Percentiles rank a stretch among this genome's conserved stretches.
phyloP scores from a whole-genome alignment of 495 filamentous ascomycete genomes.

The Penicillium herquei region DNA sequence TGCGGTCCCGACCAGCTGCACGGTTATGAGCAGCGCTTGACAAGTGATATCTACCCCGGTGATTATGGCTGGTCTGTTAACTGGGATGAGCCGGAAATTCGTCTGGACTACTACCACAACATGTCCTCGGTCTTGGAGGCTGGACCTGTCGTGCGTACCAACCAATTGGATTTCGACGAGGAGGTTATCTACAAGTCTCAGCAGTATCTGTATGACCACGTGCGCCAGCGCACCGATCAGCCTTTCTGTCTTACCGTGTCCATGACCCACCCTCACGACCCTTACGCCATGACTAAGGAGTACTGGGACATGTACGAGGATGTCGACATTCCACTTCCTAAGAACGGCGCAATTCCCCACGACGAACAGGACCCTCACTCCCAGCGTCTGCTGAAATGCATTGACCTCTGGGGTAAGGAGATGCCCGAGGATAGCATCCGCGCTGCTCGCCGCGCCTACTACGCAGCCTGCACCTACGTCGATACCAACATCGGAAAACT shows the following conservation, averaged over 20 bases:
- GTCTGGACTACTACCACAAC: constrained; percentile 91
- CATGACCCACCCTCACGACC: constrained; percentile 88
- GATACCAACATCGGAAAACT: constrained; percentile 84
- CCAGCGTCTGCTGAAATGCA: constrained; percentile 74
- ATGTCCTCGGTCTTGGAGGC: constrained; percentile 85
- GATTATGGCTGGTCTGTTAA: constrained; percentile 89
- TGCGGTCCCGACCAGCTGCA: constrained; percentile 85
- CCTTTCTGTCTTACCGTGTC: constrained; percentile 89
- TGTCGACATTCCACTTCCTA: constrained; percentile 79
- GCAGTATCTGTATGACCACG: constrained; percentile 82
- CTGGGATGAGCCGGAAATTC: constrained; percentile 82
- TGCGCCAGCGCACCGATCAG: constrained; percentile 63
- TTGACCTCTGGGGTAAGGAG: constrained; percentile 73
- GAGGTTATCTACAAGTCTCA: constrained; percentile 83
- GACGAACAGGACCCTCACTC: constrained; percentile 81
- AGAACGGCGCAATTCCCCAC: constrained; percentile 63
- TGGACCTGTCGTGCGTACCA: constrained; percentile 76
- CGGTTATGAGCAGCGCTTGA: constrained; percentile 83
- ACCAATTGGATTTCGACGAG: constrained; percentile 93
- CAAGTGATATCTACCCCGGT: constrained; percentile 88
- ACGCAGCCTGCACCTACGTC: constrained; percentile 84
- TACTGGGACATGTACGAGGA: constrained; percentile 87
- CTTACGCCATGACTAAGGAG: constrained; percentile 83
- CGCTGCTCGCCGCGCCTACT: constrained; percentile 79
- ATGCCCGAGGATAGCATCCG: constrained; percentile 78